Percentiles rank a stretch among this genome's conserved stretches.
These are phyloP conservation scores for Backusella tarrabulga DNA, from an alignment of 192 early-diverging fungal species.

Conservation along the genomic window DNA sequence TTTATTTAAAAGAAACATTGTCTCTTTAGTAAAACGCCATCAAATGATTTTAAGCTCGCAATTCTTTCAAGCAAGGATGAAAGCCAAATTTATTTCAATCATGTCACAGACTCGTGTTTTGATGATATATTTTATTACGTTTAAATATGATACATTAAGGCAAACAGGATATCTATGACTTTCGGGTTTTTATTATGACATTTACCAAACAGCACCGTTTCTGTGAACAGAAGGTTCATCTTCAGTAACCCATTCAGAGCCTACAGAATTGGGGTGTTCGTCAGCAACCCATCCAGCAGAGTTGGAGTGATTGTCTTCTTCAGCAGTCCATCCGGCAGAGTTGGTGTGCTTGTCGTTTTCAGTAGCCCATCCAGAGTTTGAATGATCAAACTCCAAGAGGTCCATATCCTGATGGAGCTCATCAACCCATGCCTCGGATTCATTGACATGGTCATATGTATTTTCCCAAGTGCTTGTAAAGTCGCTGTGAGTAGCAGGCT, in stretches of 20 bases:
- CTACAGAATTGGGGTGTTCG: not conserved
- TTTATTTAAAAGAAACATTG: not conserved
- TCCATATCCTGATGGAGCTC: not conserved
- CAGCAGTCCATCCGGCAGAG: not conserved
- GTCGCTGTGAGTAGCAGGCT: not conserved
- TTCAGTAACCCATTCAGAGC: not conserved
- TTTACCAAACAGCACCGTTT: not conserved
- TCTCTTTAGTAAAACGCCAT: not conserved
- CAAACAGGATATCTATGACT: not conserved
- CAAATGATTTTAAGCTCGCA: not conserved
- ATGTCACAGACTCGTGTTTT: not conserved
- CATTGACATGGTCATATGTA: not conserved
- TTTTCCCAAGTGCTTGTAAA: not conserved
- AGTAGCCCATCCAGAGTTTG: not conserved
- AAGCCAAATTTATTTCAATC: not conserved
- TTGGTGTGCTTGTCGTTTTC: not conserved
- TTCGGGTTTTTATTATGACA: not conserved
- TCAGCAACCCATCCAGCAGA: not conserved
- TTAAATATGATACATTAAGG: not conserved
- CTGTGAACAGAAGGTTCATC: not conserved
- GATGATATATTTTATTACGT: not conserved
- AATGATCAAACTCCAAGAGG: not conserved
- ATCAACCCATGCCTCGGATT: not conserved
- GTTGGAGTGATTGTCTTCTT: not conserved
- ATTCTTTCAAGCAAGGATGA: not conserved